Base-by-base conservation (phyloP, 257 asterid genomes). In the Fraxinus excelsior region DNA sequence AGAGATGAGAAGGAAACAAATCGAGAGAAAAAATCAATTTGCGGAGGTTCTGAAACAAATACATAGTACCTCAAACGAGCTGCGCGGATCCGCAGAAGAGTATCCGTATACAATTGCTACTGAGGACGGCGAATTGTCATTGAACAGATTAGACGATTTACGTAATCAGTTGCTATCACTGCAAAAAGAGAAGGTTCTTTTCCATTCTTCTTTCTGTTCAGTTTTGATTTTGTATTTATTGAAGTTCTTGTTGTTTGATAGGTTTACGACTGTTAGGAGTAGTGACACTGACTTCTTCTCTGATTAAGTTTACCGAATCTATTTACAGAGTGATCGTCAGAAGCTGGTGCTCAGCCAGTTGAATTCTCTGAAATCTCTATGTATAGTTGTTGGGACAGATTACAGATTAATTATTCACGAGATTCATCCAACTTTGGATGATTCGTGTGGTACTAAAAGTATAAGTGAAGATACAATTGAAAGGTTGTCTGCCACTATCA, bases 311-410 rank as follows among this genome's bases (percentile, higher is more conserved):
- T 19, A 34, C 46, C 12, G 46, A 82, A 80, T 72, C 68, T n/a
- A 7, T 76, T 12, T 67, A 73, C 92, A 94, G 97, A 78, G 80
- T 74, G 92, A 84, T 78, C 97, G 94, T 56, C 75, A 87, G 86
- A 86, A 88, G 86, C 90, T 85, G 81, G 90, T 92, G 80, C 80
- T 74, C 58, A 83, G 82, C 72, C 90, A 83, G 75, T 78, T 92
- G 83, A 85, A 85, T 71, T 66, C 78, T 44, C 83, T 92, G 67
- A 87, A 89, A 31, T 79, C 81, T 21, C 85, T 91, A 73, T 94
- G 94, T 79, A 18, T 81, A 84, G 96, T 92, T 82, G 96, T 92
- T 72, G 94, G 97, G 65, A 78, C 87, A 87, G 97, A 92, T 72
- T 90, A 82, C 87, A 91, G 82, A 74, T 85, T 72, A 75, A 86